A percentile compares a stretch with the other conserved stretches of the same genome.
phyloP scores from a whole-genome alignment of 805 yeast genomes.

The Candida bentonensis region DNA sequence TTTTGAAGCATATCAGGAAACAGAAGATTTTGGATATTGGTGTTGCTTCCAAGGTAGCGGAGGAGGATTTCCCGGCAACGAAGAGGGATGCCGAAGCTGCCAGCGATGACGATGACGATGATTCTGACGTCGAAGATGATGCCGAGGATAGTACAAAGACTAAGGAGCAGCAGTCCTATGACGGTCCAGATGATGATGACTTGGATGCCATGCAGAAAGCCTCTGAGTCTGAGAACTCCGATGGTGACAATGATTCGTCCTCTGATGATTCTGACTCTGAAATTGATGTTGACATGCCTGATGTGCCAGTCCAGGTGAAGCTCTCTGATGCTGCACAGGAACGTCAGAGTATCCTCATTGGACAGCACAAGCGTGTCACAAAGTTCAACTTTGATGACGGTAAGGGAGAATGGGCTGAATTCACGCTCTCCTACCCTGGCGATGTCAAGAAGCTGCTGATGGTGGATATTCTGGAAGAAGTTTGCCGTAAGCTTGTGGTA shows the following conservation, averaged over 20 bases:
- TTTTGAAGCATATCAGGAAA: slow-evolving; percentile 68
- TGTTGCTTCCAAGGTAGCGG: slow-evolving; percentile 23
- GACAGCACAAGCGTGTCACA: slow-evolving; percentile 58
- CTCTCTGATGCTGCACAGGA: slow-evolving; percentile 56
- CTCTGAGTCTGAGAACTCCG: slow-evolving; percentile 22
- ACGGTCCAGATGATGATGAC: slow-evolving; percentile 92
- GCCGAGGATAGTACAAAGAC: slow-evolving; percentile 48
- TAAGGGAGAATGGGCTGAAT: slow-evolving; percentile 84
- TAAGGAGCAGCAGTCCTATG: slow-evolving; percentile 84
- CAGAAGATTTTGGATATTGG: slow-evolving; percentile 40
- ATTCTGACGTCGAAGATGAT: slow-evolving; percentile 22
- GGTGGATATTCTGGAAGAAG: slow-evolving; percentile 91
- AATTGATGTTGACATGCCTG: slow-evolving; percentile 4
- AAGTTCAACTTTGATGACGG: slow-evolving; percentile 83
- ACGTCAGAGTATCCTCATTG: slow-evolving; percentile 72
- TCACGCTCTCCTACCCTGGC: slow-evolving; percentile 69
- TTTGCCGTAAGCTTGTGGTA: slow-evolving; percentile 80
- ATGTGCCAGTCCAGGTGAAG: slow-evolving; percentile 8
- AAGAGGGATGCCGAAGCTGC: slow-evolving; percentile 31
- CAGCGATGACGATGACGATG: slow-evolving; percentile 20
- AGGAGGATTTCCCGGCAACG: slow-evolving; percentile 44
- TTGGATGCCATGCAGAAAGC: slow-evolving; percentile 58
- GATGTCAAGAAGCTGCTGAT: slow-evolving; percentile 84
- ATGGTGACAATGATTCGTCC: slow-evolving; percentile 28
- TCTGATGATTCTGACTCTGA: slow-evolving; percentile 30